These are phyloP conservation scores for Sclerotinia glacialis DNA, from an alignment of 2,329 filamentous ascomycete species.

Conservation along the genomic window DNA sequence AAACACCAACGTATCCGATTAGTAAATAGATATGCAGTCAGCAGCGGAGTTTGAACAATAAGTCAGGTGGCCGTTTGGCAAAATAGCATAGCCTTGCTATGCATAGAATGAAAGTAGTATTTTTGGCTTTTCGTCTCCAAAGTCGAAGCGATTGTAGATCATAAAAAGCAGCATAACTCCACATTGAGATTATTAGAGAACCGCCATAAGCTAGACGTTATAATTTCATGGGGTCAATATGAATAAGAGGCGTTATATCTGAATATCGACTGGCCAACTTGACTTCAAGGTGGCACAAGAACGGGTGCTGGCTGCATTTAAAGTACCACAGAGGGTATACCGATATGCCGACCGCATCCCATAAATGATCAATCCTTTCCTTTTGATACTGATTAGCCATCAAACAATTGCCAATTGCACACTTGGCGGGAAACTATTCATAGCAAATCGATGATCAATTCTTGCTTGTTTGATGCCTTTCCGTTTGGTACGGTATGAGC, in stretches of 20 bases:
- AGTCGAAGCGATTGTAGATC: background rate
- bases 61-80: background rate
- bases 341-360: background rate
- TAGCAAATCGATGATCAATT: background rate
- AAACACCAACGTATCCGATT: background rate
- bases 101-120: background rate
- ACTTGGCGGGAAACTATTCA: background rate
- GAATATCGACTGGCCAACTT: slow-evolving; percentile 4
- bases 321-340: background rate
- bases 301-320: background rate
- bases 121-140: slow-evolving; percentile 10
- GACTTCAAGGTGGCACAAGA: slow-evolving; percentile 11
- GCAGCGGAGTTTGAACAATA: background rate
- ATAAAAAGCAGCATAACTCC: background rate
- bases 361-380: background rate
- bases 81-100: background rate
- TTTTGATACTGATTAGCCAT: background rate
- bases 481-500: background rate
- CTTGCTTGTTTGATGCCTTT: background rate
- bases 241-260: slow-evolving; percentile 7
- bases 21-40: slow-evolving; percentile 17
- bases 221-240: slow-evolving; percentile 4
- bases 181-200: slow-evolving; percentile 1
- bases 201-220: slow-evolving; percentile 17
- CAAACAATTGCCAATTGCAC: background rate